Percentiles rank a stretch among this genome's conserved stretches.
These are phyloP conservation scores for Magnusiomyces paraingens DNA, from an alignment of 1,139 yeast genomes.

Conservation along the genomic window DNA sequence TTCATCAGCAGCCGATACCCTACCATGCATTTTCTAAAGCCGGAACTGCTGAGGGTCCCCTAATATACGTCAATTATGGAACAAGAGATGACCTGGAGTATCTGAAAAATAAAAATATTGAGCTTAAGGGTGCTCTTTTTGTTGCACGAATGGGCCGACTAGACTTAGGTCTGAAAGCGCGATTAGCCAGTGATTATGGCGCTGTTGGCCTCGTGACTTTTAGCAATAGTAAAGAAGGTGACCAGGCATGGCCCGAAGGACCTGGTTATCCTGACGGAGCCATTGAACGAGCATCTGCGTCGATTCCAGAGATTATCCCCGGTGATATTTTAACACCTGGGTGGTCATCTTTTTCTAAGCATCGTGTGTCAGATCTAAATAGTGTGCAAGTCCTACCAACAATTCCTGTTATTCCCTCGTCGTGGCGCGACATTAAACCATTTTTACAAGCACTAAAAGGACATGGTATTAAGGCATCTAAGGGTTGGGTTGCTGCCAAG, in stretches of 20 bases:
- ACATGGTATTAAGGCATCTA: conserved; percentile 40
- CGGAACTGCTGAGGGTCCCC: conserved; percentile 49
- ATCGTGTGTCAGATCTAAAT: conserved; percentile 36
- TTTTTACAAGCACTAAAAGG: conserved; percentile 45
- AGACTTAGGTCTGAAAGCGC: conserved; percentile 46
- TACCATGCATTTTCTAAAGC: conserved; percentile 65
- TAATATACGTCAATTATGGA: conserved; percentile 64
- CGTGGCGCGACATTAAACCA: conserved; percentile 58
- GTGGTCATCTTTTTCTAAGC: conserved; percentile 46
- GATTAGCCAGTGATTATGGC: conserved; percentile 45
- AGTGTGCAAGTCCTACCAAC: conserved; percentile 54
- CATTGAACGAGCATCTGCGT: conserved; percentile 63
- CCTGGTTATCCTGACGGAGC: conserved; percentile 12
- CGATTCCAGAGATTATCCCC: conserved; percentile 55
- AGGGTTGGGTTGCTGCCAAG: conserved; percentile 22
- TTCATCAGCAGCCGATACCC: conserved; percentile 32
- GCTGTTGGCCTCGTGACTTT: conserved; percentile 54
- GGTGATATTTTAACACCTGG: conserved; percentile 84
- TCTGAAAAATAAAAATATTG: conserved; percentile 37
- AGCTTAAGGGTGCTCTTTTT: conserved; percentile 43
- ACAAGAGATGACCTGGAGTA: conserved; percentile 47
- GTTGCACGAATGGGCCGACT: conserved; percentile 56
- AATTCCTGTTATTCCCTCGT: conserved; percentile 70
- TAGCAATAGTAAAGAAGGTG: conserved; percentile 38
- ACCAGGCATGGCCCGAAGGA: conserved; percentile 11